phyloP scores from a whole-genome alignment of 495 filamentous ascomycete species.

The Aspergillus diversus region DNA sequence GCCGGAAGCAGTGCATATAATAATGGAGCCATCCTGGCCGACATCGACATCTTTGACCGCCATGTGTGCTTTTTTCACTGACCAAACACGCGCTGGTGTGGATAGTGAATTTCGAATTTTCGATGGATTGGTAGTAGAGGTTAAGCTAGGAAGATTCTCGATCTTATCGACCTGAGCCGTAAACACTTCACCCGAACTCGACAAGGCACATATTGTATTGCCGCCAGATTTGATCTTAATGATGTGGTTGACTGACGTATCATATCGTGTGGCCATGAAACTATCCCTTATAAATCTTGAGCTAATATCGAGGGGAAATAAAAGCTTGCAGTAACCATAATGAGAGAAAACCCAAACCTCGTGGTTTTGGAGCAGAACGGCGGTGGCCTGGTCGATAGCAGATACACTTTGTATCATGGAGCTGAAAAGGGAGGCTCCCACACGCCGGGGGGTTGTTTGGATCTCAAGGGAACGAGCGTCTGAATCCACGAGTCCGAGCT shows the following conservation, averaged over 20 bases:
- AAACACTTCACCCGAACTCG: slow-evolving; percentile 81
- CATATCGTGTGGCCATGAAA: slow-evolving; percentile 70
- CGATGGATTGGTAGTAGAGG: slow-evolving; percentile 86
- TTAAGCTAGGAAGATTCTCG: slow-evolving; percentile 58
- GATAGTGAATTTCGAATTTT: slow-evolving; percentile 82
- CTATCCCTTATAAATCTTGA: slow-evolving; percentile 68
- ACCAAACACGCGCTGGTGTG: slow-evolving; percentile 78
- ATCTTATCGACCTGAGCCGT: slow-evolving; percentile 71
- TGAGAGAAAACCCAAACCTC: slow-evolving; percentile 93
- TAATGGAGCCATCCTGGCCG: slow-evolving; percentile 91
- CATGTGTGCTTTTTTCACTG: slow-evolving; percentile 76
- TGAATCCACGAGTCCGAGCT: slow-evolving; percentile 91
- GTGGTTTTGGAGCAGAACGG: slow-evolving; percentile 80
- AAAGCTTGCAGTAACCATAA: slow-evolving; percentile 86
- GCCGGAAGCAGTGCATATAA: slow-evolving; percentile 88
- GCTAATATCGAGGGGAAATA: slow-evolving; percentile 75
- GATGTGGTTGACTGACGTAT: slow-evolving; percentile 64
- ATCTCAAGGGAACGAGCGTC: slow-evolving; percentile 86
- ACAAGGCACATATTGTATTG: slow-evolving; percentile 86
- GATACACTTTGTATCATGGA: slow-evolving; percentile 76
- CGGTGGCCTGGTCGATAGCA: slow-evolving; percentile 89
- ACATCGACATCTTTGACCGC: slow-evolving; percentile 85
- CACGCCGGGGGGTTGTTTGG: slow-evolving; percentile 80
- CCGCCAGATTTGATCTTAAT: slow-evolving; percentile 79
- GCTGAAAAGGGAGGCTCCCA: slow-evolving; percentile 83